Base-by-base conservation (phyloP, 2,329 filamentous ascomycete genomes). In the Monosporascus sp. region DNA sequence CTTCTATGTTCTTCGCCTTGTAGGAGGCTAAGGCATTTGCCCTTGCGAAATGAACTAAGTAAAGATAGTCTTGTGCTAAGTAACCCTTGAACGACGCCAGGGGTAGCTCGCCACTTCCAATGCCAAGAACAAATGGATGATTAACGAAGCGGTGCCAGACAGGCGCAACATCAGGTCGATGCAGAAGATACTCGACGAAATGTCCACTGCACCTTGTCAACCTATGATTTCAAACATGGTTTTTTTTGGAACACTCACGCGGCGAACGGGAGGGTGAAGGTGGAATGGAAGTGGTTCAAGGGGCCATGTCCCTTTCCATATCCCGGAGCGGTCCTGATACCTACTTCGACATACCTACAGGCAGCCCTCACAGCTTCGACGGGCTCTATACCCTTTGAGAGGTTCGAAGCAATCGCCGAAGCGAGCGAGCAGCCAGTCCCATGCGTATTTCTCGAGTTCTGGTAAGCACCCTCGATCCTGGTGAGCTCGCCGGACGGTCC, bases 381-480 rank as follows among this genome's bases (percentile, higher is more conserved):
- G 1, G 88, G 74, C 6, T 75, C 71, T 48, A 80, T 65, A 0
- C 84, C 85, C 50, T 74, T 79, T 15, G 86, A 78, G 7, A 92
- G 69, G 55, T 88, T 87, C n/a, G 85, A 86, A 2, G 88, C 84
- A 62, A 92, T 88, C 3, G 88, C 87, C 56, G 88, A 96, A 41
- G 94, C 94, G 54, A 97, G 79, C 9, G 91, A 95, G 66, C 94
- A 99, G 4, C 94, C 94, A 0, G 94, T 97, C 1, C 94, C 94
- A 64, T 99, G 94, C 0, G 93, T 97, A 65, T 93, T 93, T 54
- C 77, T 86, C 8, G 87, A 90, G 9, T 77, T 72, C 57, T 90
- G 77, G 65, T 88, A 97, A 5, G 78, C 76, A 39, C 83, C 88
- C 68, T 91, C 80, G 48, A 96, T 79, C 39, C 83, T 73, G 1